Evolutionary conservation across 2,329 filamentous ascomycete species (phyloP), one percentile per base, ranked within the genome.

Genomic region (Mollisia scopiformis): DNA sequence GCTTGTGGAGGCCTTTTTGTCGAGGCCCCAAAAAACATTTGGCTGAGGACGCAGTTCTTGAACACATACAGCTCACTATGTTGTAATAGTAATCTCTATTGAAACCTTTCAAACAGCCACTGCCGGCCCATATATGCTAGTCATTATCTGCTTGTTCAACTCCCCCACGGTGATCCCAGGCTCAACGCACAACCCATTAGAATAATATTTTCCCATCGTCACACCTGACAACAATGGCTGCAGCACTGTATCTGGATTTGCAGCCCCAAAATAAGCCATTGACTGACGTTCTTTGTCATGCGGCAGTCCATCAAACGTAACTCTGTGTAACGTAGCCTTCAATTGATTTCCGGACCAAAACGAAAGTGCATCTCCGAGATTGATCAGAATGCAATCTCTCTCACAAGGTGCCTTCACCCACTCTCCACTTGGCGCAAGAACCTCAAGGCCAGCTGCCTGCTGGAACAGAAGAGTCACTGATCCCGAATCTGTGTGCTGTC

Each of bases 321-420:
- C 57, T 25, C 57, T 37, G 47, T 58, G 57, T 35, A 54, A 16
- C 4, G 57, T 58, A 23, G 57, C 57, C 28, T 58, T 58, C 25
- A 58, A 25, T 35, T 58, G 23, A 25, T n/a, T 54, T 11, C 57
- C 57, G 6, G 57, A 58, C 57, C 49, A 54, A 35, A 58, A 58
- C 2, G 49, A 53, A 23, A 58, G 28, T 16, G 57, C 57, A 54
- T 58, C 57, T 19, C 57, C 57, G 30, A 58, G 16, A 35, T 58
- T 58, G 23, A 50, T 21, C 23, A 50, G 19, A 14, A 50, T 50
- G 19, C 46, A 50, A 50, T 28, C 46, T 50, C 39, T 43, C 39
- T 43, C 39, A 28, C 56, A 58, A 21, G 56, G 56, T 31, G 56
- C 56, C 28, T 53, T 52, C 11, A 46, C 35, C 56, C 56, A 58